Base-by-base conservation (phyloP, 2,329 filamentous ascomycete species). In the Aspergillus carbonarius region DNA sequence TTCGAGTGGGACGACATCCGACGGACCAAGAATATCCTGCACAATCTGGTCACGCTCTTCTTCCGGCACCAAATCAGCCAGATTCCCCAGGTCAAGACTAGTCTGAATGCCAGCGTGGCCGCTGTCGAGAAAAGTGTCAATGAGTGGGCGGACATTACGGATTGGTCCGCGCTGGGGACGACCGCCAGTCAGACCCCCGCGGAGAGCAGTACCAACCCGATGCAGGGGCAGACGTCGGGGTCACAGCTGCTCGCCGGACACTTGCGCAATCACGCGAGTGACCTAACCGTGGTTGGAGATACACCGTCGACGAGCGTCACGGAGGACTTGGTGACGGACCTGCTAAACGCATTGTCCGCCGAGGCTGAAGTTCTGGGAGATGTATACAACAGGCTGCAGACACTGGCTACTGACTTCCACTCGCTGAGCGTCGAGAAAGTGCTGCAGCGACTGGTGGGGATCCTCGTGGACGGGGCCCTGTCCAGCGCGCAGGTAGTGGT, bases 1-100 rank as follows among this genome's bases (percentile, higher is more conserved):
- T 63, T 65, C 27, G 32, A 61, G 10, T 65, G 63, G 63, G 57
- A 58, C 32, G 60, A 65, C 20, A 63, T 65, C 34, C n/a, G 40
- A 4, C 56, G 63, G 2, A 58, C 54, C 39, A 61, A 65, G 39
- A 15, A 58, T 37, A 60, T 61, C 5, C 32, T 63, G 7, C 32
- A 59, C 12, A 64, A 64, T 20, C 15, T 60, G 7, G 17, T 48
- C 9, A 59, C 53, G 23, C 34, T 58, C n/a, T 61, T n/a, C 1
- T 6, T 58, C 6, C 37, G 49, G 25, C 4, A 58, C 18, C 27
- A 52, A 47, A 39, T 56, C 13, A 17, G 46, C 15, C 7, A 30
- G 9, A 49, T 58, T 9, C 32, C 40, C 25, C 30, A 39, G 0
- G 48, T 48, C 3, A 37, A 49, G 13, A n/a, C 9, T 20, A 12